Evolutionary conservation across 2,329 filamentous ascomycete species (phyloP), one percentile per base, ranked within the genome.

Genomic region (Amauroascus verrucosus): DNA sequence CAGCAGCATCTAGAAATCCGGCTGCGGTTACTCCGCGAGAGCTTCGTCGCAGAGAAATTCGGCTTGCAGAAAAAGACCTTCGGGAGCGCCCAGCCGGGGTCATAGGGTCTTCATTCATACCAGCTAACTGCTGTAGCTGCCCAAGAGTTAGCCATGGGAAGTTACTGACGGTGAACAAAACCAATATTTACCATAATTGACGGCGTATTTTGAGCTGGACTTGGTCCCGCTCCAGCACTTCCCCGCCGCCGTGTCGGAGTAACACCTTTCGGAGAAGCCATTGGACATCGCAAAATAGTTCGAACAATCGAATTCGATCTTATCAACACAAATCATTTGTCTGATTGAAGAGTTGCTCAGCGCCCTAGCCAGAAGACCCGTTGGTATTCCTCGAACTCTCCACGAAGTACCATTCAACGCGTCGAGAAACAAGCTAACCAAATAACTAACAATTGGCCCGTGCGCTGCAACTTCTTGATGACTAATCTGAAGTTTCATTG

Each of bases 71-170:
- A 4, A 68, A 67, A 2, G 68, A 53, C 22, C 51, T 41, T 41
- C 51, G 24, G 20, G 33, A 26, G 14, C 51, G 51, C 32, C 65
- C 64, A 43, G 66, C 64, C 2, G 70, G 70, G 4, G 70, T 72
- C 13, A 65, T 61, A 4, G 69, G 70, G 22, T 64, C 63, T 47
- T 58, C 62, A 11, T 60, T 61, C 40, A 65, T 61, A 33, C 54
- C 58, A 11, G 67, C 64, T 24, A 70, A 61, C 11, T 65, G 65
- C 48, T 68, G 66, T n/a, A 68, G 60, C 67, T 70, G 18, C 28
- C 46, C 24, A 28, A 51, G 16, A n/a, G 16, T 43, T 35, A 44
- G 13, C 11, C 24, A 41, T 6, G 8, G 6, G 14, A n/a, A n/a
- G 32, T 28, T 22, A 28, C 6, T 14, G 20, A 28, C 22, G 20